phyloP scores from a whole-genome alignment of 306 rosid species.

The Rubus parviflorus region DNA sequence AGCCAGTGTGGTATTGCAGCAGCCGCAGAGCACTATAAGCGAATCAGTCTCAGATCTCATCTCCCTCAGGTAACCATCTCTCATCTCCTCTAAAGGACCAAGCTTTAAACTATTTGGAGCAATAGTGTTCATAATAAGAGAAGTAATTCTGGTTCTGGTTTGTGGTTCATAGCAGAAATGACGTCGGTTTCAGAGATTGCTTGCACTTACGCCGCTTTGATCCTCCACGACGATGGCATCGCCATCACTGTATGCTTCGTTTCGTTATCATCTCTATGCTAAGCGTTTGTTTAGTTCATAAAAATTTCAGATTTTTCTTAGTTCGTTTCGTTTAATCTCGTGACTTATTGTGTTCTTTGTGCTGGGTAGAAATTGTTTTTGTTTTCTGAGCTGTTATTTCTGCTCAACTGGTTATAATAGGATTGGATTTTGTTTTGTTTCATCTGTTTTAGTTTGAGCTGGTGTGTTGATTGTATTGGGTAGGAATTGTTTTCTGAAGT shows the following conservation, averaged over 20 bases:
- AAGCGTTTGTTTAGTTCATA: not conserved
- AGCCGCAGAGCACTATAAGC: conserved; percentile 13
- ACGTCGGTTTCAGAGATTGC: conserved; percentile 65
- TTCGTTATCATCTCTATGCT: not conserved
- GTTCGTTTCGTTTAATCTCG: not conserved
- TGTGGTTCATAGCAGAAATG: conserved; percentile 11
- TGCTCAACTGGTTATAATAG: too few relatives aligned
- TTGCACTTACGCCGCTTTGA: conserved; percentile 60
- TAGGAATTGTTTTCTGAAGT: not conserved
- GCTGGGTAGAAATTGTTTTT: not conserved
- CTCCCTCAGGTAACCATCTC: conserved; percentile 6
- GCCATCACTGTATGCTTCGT: conserved; percentile 59
- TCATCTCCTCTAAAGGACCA: not conserved
- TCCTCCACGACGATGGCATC: conserved; percentile 63
- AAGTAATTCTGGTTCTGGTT: not conserved
- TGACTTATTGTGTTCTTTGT: not conserved
- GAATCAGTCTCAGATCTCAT: conserved; percentile 7
- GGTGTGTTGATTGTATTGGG: not conserved
- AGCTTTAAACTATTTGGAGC: not conserved
- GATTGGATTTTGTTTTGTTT: not conserved
- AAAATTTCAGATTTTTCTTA: not conserved
- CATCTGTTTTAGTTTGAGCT: not conserved
- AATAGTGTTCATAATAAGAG: not conserved
- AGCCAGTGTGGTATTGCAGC: not conserved
- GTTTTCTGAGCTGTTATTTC: too few relatives aligned